phyloP scores from a whole-genome alignment of 75 land plant species.

The Chamaecyparis obtusa region DNA sequence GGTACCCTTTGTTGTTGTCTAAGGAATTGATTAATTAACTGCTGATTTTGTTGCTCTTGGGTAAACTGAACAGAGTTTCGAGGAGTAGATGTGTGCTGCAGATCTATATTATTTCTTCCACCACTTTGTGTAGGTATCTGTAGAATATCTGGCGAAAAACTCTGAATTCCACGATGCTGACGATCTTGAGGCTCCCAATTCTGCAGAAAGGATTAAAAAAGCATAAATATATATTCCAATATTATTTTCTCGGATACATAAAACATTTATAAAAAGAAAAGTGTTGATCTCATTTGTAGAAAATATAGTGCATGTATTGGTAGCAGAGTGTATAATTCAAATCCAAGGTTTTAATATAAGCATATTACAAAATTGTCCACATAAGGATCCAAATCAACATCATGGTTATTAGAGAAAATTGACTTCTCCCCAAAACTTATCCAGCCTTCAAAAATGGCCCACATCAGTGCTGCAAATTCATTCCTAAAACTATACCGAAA shows the following conservation, averaged over 20 bases:
- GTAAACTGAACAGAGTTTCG: neutral
- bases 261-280: constrained; percentile 1
- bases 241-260: neutral
- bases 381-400: neutral
- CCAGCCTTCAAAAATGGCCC: neutral
- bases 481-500: neutral
- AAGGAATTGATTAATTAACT: neutral
- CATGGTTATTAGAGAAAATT: neutral
- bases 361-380: neutral
- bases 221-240: neutral
- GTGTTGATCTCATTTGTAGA: neutral
- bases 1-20: constrained; percentile 12
- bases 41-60: constrained; percentile 14
- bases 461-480: neutral
- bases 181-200: constrained; percentile 20
- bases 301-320: neutral
- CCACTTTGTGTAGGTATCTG: constrained; percentile 17
- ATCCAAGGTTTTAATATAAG: neutral
- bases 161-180: neutral
- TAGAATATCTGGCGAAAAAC: constrained; percentile 14
- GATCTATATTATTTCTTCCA: constrained; percentile 8
- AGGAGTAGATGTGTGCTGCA: constrained; percentile 2
- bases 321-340: neutral
- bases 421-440: neutral
- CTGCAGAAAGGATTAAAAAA: neutral